These are phyloP conservation scores for Trebouxia gelatinosa DNA, from an alignment of 163 green algal species.

Conservation along the genomic window DNA sequence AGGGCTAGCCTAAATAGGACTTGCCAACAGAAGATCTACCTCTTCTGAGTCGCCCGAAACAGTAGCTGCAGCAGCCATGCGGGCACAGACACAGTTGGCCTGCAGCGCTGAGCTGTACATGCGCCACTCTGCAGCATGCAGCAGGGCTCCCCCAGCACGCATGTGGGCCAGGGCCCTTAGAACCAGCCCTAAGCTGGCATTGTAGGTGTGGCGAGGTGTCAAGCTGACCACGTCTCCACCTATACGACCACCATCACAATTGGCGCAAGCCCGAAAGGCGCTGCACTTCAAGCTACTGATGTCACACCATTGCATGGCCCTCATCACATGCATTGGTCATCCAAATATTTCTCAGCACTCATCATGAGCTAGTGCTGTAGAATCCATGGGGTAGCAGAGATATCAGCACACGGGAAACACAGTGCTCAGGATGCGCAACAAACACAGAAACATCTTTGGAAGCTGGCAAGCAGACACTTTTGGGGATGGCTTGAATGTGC, in stretches of 20 bases:
- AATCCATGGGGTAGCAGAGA: too few species aligned
- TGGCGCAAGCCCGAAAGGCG: neutral
- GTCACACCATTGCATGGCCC: neutral
- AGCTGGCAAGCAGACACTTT: too few species aligned
- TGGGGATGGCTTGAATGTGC: too few species aligned
- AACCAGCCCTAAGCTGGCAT: conserved; percentile 34
- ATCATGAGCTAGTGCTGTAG: too few species aligned
- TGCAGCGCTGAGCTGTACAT: conserved; percentile 27
- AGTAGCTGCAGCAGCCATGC: conserved; percentile 64
- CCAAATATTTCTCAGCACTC: too few species aligned
- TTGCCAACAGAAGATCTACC: too few species aligned
- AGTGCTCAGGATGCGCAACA: too few species aligned
- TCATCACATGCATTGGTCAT: too few species aligned
- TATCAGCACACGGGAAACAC: too few species aligned
- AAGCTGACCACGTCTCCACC: neutral
- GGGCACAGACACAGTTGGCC: conserved; percentile 28
- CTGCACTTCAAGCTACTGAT: neutral
- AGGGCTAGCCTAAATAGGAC: too few species aligned
- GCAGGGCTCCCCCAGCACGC: conserved; percentile 38
- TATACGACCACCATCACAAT: neutral
- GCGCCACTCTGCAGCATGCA: conserved; percentile 45
- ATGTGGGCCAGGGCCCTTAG: conserved; percentile 38
- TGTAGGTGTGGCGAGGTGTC: conserved; percentile 26
- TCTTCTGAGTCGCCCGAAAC: conserved; percentile 55
- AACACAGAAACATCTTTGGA: too few species aligned